phyloP scores from a whole-genome alignment of 83 land plant genomes.

The Picea engelmannii region DNA sequence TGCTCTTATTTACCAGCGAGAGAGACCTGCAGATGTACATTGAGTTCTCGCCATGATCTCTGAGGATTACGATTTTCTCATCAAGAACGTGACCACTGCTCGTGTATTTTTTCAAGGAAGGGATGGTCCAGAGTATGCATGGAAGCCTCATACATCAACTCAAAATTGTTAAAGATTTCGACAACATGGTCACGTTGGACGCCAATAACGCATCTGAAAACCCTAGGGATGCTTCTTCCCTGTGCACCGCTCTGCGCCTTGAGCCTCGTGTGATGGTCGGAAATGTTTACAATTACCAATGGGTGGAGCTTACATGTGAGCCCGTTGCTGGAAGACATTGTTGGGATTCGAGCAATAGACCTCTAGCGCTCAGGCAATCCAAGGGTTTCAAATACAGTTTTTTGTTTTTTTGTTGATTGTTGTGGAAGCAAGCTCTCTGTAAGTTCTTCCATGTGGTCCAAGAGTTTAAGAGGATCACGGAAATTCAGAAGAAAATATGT shows the following conservation, averaged over 20 bases:
- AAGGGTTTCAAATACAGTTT: too few relatives aligned
- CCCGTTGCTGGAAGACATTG: neutral
- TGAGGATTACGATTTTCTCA: too few relatives aligned
- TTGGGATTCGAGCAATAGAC: neutral
- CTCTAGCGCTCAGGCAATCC: neutral
- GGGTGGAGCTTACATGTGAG: conserved; percentile 88
- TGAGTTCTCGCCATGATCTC: too few relatives aligned
- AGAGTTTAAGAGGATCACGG: too few relatives aligned
- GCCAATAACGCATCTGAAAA: conserved; percentile 91
- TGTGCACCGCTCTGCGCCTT: conserved; percentile 56
- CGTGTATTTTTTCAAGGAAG: conserved; percentile 79
- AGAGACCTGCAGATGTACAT: too few relatives aligned
- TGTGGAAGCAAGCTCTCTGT: too few relatives aligned
- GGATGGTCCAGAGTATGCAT: conserved; percentile 64
- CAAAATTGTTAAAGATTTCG: conserved; percentile 98
- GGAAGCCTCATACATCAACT: conserved; percentile 67
- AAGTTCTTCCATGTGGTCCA: too few relatives aligned
- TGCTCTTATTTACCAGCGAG: too few relatives aligned
- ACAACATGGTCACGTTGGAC: conserved; percentile 89
- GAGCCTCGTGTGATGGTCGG: conserved; percentile 94
- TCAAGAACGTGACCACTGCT: conserved; percentile 6
- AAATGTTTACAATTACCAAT: conserved; percentile 92
- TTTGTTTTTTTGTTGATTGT: too few relatives aligned
- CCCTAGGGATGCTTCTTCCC: conserved; percentile 40
- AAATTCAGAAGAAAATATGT: too few relatives aligned